Base-by-base conservation (phyloP, 805 yeast genomes). In the Clavispora santaluciae region DNA sequence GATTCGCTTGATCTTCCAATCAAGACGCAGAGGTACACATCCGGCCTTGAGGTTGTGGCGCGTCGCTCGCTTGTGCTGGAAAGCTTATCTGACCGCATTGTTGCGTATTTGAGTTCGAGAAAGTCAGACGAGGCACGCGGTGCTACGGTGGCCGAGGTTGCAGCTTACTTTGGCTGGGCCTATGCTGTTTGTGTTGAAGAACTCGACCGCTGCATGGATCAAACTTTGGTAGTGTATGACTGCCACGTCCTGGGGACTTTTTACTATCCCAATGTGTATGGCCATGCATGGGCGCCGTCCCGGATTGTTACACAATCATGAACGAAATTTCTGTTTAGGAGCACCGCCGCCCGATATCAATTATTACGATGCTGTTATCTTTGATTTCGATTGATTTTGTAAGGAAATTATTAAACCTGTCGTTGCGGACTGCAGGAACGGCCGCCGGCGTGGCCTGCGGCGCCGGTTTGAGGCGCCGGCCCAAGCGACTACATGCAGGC, bases 101-200 rank as follows among this genome's bases (percentile, higher is more conserved):
- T 55, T 24, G 45, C 56, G 20, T 61, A 44, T 35, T 38, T 66
- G 15, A 42, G 45, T 17, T 47, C 51, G 2, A 55, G 56, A 24
- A 35, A 42, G 40, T 35, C 40, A 10, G 40, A 41, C 18, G 35
- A 53, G 20, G 54, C 44, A 42, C 44, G 46, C 9, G 74, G 74
- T 1, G 55, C 50, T 42, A 63, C 69, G 5, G 50, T 64, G 3
- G 56, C 68, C 4, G 76, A 73, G 24, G 65, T 75, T n/a, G 64
- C 76, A 16, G 61, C 58, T 28, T 55, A 66, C 36, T 79, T 81
- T 45, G 73, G 75, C 39, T 84, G 90, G 86, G 78, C 88, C 15
- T 63, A 81, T 28, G 75, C 76, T 20, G 77, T 86, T 11, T 72
- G 88, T 7, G 65, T 63, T 9, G 91, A 85, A 54, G 83, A 85